A percentile compares a stretch with the other conserved stretches of the same genome.
Evolutionary conservation across 441 rosid species (phyloP).

Genomic region (Bocquillonia castaneifolia): DNA sequence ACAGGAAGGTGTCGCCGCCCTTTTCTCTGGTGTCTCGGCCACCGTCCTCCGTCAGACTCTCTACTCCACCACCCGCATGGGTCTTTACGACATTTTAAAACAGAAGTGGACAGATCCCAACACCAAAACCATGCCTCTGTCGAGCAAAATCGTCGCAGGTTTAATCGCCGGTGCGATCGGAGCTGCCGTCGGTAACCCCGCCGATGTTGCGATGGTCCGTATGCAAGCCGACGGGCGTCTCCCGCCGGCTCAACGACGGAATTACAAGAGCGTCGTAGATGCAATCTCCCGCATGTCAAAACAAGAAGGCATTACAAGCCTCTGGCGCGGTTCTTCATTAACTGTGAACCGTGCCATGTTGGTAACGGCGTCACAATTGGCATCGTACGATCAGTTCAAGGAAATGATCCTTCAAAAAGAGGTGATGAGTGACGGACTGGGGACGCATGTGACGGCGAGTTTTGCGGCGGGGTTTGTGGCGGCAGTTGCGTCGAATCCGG

Average conservation of each 20-base stretch:
- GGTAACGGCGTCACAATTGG: constrained; percentile 61
- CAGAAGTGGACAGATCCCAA: constrained; percentile 51
- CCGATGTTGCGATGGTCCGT: constrained; percentile 65
- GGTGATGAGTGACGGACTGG: constrained; percentile 46
- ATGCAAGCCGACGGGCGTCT: constrained; percentile 73
- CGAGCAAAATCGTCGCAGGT: constrained; percentile 49
- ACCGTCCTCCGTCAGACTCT: constrained; percentile 66
- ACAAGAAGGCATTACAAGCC: constrained; percentile 49
- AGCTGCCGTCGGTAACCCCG: constrained; percentile 61
- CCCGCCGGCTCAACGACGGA: constrained; percentile 43
- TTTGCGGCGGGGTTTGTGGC: constrained; percentile 64
- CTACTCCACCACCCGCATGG: constrained; percentile 77
- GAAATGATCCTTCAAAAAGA: constrained; percentile 39
- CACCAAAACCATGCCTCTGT: constrained; percentile 42
- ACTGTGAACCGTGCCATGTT: constrained; percentile 68
- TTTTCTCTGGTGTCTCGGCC: constrained; percentile 65
- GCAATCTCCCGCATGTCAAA: constrained; percentile 42
- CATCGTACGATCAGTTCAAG: constrained; percentile 63
- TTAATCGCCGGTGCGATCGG: constrained; percentile 62
- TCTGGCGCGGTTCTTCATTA: constrained; percentile 60
- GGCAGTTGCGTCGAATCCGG: constrained; percentile 54
- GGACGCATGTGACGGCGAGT: constrained; percentile 60
- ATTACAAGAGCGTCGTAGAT: constrained; percentile 50
- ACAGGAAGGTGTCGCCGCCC: constrained; percentile 48
- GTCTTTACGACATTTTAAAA: constrained; percentile 58